Evolutionary conservation across 148 eudicot species (phyloP), one percentile per base, ranked within the genome.

Genomic region (Dysphania ambrosioides): DNA sequence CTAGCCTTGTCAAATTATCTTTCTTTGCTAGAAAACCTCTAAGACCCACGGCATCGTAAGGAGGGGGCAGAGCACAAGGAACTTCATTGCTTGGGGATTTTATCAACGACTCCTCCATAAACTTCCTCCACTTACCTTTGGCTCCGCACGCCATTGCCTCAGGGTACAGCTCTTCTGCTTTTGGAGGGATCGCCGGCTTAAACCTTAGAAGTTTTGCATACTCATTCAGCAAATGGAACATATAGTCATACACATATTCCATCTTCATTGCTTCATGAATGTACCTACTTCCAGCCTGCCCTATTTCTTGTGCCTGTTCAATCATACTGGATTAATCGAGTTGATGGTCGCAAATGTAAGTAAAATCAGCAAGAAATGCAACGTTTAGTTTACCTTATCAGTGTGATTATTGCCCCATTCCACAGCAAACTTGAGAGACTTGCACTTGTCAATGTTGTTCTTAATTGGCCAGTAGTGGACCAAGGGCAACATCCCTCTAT

Each of bases 381-480:
- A n/a, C 27, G 19, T 51, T 0, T 19, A 8, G 11, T 27, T 80
- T 79, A 83, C 89, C 89, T 86, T 69, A 21, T 66, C 42, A 47
- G 87, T 72, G 85, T 86, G 86, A 72, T 79, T 86, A 70, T 88
- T 88, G 55, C 87, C 91, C 91, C 91, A 88, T 56, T 86, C 86
- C 4, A 88, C 89, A 13, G 87, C 91, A 74, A 86, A 88, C 74
- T 88, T 88, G 29, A 88, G 84, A 27, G 89, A 84, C 76, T 73
- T 80, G 77, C 89, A 88, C 68, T 73, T 86, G 27, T 72, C 44
- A 51, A 59, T 66, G 72, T 64, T 66, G 69, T 78, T 84, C 36
- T 77, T 80, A 36, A 88, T 84, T 24, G 91, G 91, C 91, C 91
- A 88, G 15, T 83, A 88, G 32, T 88, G 91, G 47, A 80, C 81